phyloP scores from a whole-genome alignment of 768 basidiomycete genomes.

The Leccinum sublutescens region DNA sequence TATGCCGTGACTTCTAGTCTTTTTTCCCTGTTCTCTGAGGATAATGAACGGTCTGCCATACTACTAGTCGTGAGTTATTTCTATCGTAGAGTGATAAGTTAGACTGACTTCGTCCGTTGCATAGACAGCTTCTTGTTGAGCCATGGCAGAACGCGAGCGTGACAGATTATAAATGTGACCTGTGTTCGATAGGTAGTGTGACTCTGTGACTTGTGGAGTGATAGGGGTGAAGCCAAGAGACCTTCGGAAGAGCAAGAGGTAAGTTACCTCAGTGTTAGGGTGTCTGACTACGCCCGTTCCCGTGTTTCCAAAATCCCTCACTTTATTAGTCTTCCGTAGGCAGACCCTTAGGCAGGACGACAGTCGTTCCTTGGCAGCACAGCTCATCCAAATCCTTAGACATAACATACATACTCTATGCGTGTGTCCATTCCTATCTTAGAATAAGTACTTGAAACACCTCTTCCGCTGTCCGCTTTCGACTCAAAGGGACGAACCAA shows the following conservation, averaged over 20 bases:
- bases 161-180: constrained; percentile 31
- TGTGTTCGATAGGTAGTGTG: constrained; percentile 23
- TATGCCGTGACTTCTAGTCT: constrained; percentile 87
- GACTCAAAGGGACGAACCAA: neutral
- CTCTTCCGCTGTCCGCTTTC: neutral
- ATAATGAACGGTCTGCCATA: constrained; percentile 98
- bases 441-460: neutral
- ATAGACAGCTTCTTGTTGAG: constrained; percentile 64
- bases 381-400: neutral
- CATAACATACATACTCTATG: neutral
- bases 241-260: no score
- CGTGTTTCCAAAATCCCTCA: no score
- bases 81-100: neutral
- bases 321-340: no score
- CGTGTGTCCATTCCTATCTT: neutral
- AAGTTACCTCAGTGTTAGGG: no score
- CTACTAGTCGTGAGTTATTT: constrained; percentile 38
- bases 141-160: constrained; percentile 15
- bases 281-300: no score
- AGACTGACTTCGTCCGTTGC: constrained; percentile 75
- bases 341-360: no score
- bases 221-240: no score
- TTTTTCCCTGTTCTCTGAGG: constrained; percentile 88
- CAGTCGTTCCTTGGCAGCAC: no score
- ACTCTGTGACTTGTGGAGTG: constrained; percentile 8